Conservation (phyloP, 83 land plant species). For the Picea engelmannii region DNA sequence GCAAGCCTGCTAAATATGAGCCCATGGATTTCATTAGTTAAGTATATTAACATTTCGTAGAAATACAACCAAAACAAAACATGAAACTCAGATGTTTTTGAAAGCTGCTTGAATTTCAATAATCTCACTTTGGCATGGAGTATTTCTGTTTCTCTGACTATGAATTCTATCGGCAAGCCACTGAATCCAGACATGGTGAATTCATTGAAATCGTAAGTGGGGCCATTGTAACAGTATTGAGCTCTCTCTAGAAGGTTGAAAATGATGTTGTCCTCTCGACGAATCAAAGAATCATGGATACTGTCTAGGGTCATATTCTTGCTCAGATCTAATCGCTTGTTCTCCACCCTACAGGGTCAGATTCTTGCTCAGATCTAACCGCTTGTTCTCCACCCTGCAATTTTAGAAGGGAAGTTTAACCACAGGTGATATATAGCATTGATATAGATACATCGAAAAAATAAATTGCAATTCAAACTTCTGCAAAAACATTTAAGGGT, state of each 20-base stretch:
- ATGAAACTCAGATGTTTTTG: too few species aligned
- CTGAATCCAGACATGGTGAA: constrained; percentile 17
- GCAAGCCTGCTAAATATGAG: too few species aligned
- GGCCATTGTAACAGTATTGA: constrained; percentile 54
- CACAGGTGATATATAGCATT: too few species aligned
- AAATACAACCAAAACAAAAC: too few species aligned
- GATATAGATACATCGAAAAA: too few species aligned
- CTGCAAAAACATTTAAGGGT: too few species aligned
- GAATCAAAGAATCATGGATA: constrained; percentile 57
- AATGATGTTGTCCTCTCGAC: constrained; percentile 77
- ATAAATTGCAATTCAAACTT: too few species aligned
- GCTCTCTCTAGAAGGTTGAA: constrained; percentile 81
- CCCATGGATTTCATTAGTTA: too few species aligned
- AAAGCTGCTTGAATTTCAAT: too few species aligned
- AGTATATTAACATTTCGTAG: too few species aligned
- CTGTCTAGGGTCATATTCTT: constrained; percentile 28
- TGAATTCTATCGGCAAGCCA: constrained; percentile 50
- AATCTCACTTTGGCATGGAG: constrained; percentile 55
- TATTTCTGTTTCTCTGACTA: constrained; percentile 60
- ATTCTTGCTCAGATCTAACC: not conserved
- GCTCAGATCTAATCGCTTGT: not conserved
- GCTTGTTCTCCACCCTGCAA: not conserved
- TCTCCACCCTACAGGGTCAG: constrained; percentile 20
- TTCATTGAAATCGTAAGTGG: constrained; percentile 31
- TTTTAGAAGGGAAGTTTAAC: too few species aligned